phyloP scores from a whole-genome alignment of 306 rosid genomes.

The Acmispon strigosus region DNA sequence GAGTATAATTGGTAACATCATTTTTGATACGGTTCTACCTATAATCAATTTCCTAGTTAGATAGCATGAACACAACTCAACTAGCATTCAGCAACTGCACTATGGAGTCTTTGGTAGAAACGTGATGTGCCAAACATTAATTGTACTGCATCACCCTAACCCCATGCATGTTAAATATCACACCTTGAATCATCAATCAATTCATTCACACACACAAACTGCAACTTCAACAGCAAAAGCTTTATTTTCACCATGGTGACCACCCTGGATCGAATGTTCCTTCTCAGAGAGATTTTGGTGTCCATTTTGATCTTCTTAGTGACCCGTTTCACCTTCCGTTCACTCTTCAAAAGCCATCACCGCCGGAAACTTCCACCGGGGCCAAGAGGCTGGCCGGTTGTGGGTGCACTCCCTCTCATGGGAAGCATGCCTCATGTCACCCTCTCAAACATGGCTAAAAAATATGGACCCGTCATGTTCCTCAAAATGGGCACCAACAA shows the following conservation, averaged over 20 bases:
- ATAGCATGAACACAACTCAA: no score
- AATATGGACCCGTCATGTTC: conserved; percentile 21
- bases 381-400: conserved; percentile 13
- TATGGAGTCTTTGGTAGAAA: not conserved
- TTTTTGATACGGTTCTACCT: no score
- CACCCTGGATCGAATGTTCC: not conserved
- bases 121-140: not conserved
- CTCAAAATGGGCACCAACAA: conserved; percentile 18
- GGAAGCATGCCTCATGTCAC: conserved; percentile 27
- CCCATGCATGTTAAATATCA: not conserved
- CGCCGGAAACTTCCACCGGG: conserved; percentile 15
- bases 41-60: no score
- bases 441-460: conserved; percentile 16
- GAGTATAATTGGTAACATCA: no score
- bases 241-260: not conserved
- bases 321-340: not conserved
- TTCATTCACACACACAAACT: not conserved
- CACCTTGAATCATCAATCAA: not conserved
- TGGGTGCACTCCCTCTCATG: conserved; percentile 25
- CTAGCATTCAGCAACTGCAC: no score
- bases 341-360: not conserved
- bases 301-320: conserved; percentile 8
- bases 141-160: not conserved
- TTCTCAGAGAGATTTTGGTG: not conserved
- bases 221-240: not conserved